These are phyloP conservation scores for Hypoxylon fuscum DNA, from an alignment of 495 filamentous ascomycete species.

Conservation along the genomic window DNA sequence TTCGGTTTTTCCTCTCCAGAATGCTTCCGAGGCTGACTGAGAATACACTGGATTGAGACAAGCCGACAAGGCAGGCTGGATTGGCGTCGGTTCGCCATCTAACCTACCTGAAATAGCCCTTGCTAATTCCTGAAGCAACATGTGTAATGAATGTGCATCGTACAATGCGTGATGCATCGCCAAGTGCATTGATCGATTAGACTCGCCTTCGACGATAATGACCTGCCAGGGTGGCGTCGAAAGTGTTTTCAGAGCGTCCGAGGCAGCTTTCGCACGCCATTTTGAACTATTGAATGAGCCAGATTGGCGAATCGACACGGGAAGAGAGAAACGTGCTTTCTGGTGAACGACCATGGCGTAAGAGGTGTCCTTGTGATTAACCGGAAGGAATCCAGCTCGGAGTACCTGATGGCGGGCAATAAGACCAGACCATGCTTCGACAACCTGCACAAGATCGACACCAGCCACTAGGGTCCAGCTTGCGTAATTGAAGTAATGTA, in stretches of 20 bases:
- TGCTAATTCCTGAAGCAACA: constrained; percentile 66
- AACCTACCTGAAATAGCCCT: constrained; percentile 12
- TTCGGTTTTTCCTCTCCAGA: constrained; percentile 68
- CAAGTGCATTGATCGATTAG: constrained; percentile 50
- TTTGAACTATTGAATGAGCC: constrained; percentile 37
- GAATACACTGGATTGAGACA: constrained; percentile 59
- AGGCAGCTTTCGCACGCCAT: constrained; percentile 42
- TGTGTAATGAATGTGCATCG: constrained; percentile 73
- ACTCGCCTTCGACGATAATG: constrained; percentile 26
- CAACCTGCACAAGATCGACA: constrained; percentile 43
- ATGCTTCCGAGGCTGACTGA: constrained; percentile 52
- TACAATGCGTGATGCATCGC: constrained; percentile 78
- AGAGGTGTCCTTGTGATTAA: constrained; percentile 64
- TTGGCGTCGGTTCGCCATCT: constrained; percentile 22
- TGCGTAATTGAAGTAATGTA: constrained; percentile 70
- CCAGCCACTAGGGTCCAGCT: constrained; percentile 51
- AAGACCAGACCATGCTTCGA: constrained; percentile 65
- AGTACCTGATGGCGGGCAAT: constrained; percentile 69
- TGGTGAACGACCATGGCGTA: constrained; percentile 74
- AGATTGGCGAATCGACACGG: constrained; percentile 20
- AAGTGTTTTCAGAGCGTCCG: constrained; percentile 15
- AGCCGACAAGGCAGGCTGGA: constrained; percentile 56
- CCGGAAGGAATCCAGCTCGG: constrained; percentile 71
- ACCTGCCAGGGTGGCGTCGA: constrained; percentile 45
- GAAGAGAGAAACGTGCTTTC: constrained; percentile 20